Evolutionary conservation across 345 rosid species (phyloP).

Genomic region (Kernera saxatilis): DNA sequence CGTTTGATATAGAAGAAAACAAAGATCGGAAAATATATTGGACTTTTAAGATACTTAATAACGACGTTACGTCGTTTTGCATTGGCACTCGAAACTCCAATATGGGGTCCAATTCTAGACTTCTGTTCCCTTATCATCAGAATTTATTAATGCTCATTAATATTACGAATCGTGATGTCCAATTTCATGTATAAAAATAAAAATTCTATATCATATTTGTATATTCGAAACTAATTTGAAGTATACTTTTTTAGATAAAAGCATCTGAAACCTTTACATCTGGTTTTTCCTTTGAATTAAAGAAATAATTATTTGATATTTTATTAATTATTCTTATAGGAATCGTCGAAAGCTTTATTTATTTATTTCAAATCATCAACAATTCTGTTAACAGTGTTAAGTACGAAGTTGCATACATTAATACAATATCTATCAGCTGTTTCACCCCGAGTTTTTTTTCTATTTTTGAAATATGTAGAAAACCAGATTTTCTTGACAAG

Average conservation of each 20-base stretch:
- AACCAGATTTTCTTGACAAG: neutral
- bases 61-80: neutral
- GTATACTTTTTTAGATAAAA: neutral
- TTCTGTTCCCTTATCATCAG: slow-evolving; percentile 1
- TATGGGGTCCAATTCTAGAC: neutral
- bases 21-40: neutral
- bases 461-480: neutral
- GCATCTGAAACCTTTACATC: neutral
- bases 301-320: too few species aligned
- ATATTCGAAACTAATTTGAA: neutral
- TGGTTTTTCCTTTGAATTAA: neutral
- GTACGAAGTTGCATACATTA: neutral
- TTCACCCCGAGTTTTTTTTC: neutral
- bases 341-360: too few species aligned
- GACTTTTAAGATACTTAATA: neutral
- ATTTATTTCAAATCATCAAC: too few species aligned
- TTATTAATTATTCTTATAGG: too few species aligned
- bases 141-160: neutral
- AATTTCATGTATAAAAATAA: too few species aligned
- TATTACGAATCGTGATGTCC: neutral
- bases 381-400: too few species aligned
- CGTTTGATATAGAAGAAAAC: neutral
- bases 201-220: neutral
- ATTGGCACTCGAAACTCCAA: neutral
- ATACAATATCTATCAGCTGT: neutral